phyloP scores from a whole-genome alignment of 495 filamentous ascomycete genomes.

The Neurospora sp. region DNA sequence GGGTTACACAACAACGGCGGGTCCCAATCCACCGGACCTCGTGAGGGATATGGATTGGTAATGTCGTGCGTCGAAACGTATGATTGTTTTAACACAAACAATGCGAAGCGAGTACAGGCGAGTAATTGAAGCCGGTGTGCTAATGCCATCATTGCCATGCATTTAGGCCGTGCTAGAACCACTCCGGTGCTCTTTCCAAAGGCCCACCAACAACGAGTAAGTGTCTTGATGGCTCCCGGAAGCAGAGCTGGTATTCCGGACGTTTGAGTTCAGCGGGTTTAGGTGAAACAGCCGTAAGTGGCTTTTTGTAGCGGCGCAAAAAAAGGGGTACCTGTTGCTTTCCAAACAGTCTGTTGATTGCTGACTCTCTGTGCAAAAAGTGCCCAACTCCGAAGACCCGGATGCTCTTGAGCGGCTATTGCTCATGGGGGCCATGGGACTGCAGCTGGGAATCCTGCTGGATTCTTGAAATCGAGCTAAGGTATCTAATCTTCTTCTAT shows the following conservation, averaged over 20 bases:
- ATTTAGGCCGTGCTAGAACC: neutral
- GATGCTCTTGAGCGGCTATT: neutral
- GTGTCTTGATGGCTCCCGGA: neutral
- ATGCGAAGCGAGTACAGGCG: neutral
- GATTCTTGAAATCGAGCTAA: neutral
- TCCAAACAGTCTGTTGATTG: neutral
- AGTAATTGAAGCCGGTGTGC: neutral
- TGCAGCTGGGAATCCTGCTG: neutral
- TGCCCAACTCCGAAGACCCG: neutral
- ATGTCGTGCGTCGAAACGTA: neutral
- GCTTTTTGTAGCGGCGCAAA: neutral
- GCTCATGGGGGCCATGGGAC: neutral
- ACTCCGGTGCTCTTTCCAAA: neutral
- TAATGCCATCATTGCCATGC: neutral
- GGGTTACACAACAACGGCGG: neutral
- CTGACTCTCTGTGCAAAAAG: neutral
- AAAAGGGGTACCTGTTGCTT: neutral
- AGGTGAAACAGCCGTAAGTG: neutral
- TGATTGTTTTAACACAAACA: neutral
- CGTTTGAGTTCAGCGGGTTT: neutral
- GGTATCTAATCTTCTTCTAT: neutral
- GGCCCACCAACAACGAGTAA: neutral
- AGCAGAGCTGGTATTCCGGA: neutral
- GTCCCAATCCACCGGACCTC: neutral
- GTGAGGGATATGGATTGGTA: neutral